Evolutionary conservation across 352 stramenopile genomes (phyloP).

Genomic region (Albugo candida): DNA sequence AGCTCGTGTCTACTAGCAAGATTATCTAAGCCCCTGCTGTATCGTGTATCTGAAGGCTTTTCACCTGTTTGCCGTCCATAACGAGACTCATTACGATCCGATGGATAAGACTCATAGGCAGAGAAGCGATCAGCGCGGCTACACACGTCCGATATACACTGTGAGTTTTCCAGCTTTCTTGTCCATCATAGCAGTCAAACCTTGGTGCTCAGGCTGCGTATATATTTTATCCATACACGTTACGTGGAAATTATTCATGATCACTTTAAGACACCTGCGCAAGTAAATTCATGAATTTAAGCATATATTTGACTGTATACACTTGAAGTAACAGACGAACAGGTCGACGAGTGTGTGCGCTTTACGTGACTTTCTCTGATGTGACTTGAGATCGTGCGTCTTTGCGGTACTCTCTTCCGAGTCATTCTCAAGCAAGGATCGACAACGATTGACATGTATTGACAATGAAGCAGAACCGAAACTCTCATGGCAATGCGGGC

Average conservation of each 20-base stretch:
- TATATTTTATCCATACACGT: constrained; percentile 44
- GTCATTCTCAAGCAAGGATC: constrained; percentile 15
- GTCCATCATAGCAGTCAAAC: constrained; percentile 6
- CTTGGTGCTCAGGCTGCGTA: constrained; percentile 33
- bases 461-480: constrained; percentile 36
- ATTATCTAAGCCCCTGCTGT: neutral
- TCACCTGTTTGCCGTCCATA: constrained; percentile 29
- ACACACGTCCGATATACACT: neutral
- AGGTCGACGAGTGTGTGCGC: constrained; percentile 34
- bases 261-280: constrained; percentile 28
- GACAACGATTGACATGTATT: constrained; percentile 44
- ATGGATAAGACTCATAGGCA: constrained; percentile 38
- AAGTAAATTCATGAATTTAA: neutral
- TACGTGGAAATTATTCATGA: constrained; percentile 50
- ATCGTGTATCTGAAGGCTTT: neutral
- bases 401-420: constrained; percentile 11
- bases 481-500: constrained; percentile 31
- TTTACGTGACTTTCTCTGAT: constrained; percentile 13
- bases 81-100: constrained; percentile 46
- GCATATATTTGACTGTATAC: neutral
- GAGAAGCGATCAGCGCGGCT: constrained; percentile 40
- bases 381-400: constrained; percentile 5
- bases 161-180: neutral
- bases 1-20: constrained; percentile 14
- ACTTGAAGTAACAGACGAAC: constrained; percentile 11